Base-by-base conservation (phyloP, 805 yeast genomes). In the Pichia californica region DNA sequence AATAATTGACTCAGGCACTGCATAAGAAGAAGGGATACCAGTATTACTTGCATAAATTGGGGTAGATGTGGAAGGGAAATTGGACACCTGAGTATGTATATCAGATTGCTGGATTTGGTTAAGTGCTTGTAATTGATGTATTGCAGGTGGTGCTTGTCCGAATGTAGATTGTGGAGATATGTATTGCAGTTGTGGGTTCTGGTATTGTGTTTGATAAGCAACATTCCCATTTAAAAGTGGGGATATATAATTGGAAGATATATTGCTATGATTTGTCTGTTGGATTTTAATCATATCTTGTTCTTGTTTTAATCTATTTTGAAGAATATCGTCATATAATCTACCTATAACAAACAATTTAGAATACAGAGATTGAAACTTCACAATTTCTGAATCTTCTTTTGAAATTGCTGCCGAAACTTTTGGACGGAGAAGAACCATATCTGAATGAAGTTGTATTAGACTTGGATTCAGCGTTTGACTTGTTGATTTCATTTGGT, bases 291-390 rank as follows among this genome's bases (percentile, higher is more conserved):
- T 7, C 37, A 36, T 38, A 23, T 44, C 49, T 26, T 55, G 51
- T 32, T 51, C 55, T 28, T 59, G 63, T 15, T 51, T 48, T 49
- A 72, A 61, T 57, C 80, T 61, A 25, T 69, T 64, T 46, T 88
- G 95, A 46, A 88, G 67, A 39, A 83, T 71, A 47, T 74, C 76
- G 58, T 88, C 95, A 54, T 88, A 88, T n/a, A 83, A 67, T 48
- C 83, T 73, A 56, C 80, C 75, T 27, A 87, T 81, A 5, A 88
- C 80, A 43, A 84, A 81, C 43, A 88, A 73, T 54, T 88, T 87
- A 38, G 83, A 76, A 63, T 84, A 87, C 77, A 85, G 69, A 38
- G 83, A 86, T 49, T 83, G 73, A 48, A 81, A 73, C 18, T 64
- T 61, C 40, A 87, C 91, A 54, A 87, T 77, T 50, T 76, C 80